Base-by-base conservation (phyloP, 2,329 filamentous ascomycete genomes). In the Diplodia mutila region DNA sequence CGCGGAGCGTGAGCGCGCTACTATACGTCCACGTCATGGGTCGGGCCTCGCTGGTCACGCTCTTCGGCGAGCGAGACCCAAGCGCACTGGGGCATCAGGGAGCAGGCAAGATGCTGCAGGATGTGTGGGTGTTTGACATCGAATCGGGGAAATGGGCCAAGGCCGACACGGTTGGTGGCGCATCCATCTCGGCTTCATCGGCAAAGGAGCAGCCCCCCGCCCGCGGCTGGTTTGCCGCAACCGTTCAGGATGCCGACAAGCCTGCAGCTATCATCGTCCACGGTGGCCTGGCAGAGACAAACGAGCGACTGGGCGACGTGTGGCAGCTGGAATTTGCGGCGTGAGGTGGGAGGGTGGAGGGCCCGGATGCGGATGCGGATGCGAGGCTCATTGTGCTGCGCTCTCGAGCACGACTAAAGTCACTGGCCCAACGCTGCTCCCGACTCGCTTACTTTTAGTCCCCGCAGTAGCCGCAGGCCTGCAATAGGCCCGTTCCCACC, bases 171-270 rank as follows among this genome's bases (percentile, higher is more conserved):
- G 68, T 65, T 8, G 72, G 75, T 7, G 74, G 73, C 8, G 69
- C 65, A 2, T 72, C 75, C 4, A 27, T 39, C 42, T 59, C 53
- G 63, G 63, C 25, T 46, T 65, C 52, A 25, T 57, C 37, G 52
- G 59, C 59, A 51, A 49, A 32, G 11, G 25, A 32, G 14, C 46
- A 67, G 11, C 84, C 85, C 8, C 72, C 73, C 12, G 74, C 81
- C 2, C 76, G 85, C 51, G 85, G 85, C 5, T 87, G 85, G 85
- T 86, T 86, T 68, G 84, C 80, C 74, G 85, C 84, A 1, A 84
- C 84, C 73, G 78, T 82, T 4, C 65, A 72, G 55, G 71, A 69
- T 4, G 34, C 72, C 8, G 72, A 73, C 25, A 74, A 70, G 0
- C 78, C 76, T 18, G 75, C 80, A 55, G 73, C 72, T 8, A 71